Percentiles rank a stretch among this genome's conserved stretches.
These are phyloP conservation scores for Ajuga chamaepitys DNA, from an alignment of 257 asterid species.

Conservation along the genomic window DNA sequence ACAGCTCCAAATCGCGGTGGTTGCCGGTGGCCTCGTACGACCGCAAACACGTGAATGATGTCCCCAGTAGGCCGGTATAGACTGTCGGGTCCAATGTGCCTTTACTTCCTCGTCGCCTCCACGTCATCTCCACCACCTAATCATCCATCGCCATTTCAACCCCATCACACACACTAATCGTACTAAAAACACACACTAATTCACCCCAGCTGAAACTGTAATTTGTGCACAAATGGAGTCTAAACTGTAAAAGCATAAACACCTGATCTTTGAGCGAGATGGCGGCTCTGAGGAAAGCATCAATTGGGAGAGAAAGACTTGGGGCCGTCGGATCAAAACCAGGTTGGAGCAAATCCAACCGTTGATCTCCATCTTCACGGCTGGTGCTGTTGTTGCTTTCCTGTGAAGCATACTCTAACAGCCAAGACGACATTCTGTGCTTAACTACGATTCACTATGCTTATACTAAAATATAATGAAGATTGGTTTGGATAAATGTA, in stretches of 20 bases:
- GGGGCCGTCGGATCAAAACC: slow-evolving; percentile 28
- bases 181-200: background rate
- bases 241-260: background rate
- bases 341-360: slow-evolving; percentile 28
- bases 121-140: slow-evolving; percentile 58
- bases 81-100: slow-evolving; percentile 44
- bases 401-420: slow-evolving; percentile 37
- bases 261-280: slow-evolving; percentile 57
- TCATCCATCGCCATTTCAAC: background rate
- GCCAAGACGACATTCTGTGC: slow-evolving; percentile 41
- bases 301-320: slow-evolving; percentile 28
- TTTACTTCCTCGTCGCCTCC: slow-evolving; percentile 31
- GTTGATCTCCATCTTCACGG: slow-evolving; percentile 41
- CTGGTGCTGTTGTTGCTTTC: slow-evolving; percentile 23
- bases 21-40: slow-evolving; percentile 59
- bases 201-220: background rate
- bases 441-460: background rate
- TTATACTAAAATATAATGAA: background rate
- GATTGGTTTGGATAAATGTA: background rate
- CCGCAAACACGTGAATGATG: slow-evolving; percentile 64
- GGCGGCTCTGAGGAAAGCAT: slow-evolving; percentile 54
- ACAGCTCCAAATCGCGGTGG: slow-evolving; percentile 44
- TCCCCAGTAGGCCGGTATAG: slow-evolving; percentile 66
- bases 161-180: background rate
- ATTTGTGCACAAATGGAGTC: background rate